Evolutionary conservation across 2,329 filamentous ascomycete genomes (phyloP).

Genomic region (Aspergillus puulaauensis): DNA sequence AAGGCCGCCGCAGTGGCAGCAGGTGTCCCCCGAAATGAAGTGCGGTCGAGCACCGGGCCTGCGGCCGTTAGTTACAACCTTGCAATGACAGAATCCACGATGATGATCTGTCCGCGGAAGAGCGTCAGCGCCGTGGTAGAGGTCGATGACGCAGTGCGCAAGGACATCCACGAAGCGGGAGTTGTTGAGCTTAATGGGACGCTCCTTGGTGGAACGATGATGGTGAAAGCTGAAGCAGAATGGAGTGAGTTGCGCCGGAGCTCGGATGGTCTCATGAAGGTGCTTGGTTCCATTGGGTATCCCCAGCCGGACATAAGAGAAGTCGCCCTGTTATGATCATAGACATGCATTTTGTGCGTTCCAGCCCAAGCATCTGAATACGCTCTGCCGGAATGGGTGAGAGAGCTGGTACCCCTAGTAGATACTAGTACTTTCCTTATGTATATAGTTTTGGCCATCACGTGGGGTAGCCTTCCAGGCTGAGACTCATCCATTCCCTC

Average conservation of each 20-base stretch:
- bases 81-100: conserved; percentile 54
- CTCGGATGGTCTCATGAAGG: conserved; percentile 41
- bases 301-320: conserved; percentile 24
- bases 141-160: conserved; percentile 36
- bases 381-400: too few species aligned
- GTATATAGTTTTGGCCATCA: not conserved
- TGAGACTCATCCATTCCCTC: not conserved
- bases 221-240: conserved; percentile 58
- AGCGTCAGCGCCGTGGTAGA: conserved; percentile 46
- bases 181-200: conserved; percentile 57
- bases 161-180: conserved; percentile 31
- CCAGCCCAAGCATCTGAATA: not conserved
- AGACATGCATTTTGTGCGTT: not conserved
- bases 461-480: not conserved
- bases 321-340: conserved; percentile 18
- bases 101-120: conserved; percentile 55
- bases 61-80: conserved; percentile 59
- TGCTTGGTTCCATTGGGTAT: conserved; percentile 46
- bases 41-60: conserved; percentile 30
- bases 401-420: not conserved
- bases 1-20: conserved; percentile 35
- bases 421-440: not conserved
- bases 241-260: conserved; percentile 50
- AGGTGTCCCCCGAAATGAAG: conserved; percentile 21
- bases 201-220: conserved; percentile 56